Conservation (phyloP, 805 yeast genomes). For the Millerozyma miso region DNA sequence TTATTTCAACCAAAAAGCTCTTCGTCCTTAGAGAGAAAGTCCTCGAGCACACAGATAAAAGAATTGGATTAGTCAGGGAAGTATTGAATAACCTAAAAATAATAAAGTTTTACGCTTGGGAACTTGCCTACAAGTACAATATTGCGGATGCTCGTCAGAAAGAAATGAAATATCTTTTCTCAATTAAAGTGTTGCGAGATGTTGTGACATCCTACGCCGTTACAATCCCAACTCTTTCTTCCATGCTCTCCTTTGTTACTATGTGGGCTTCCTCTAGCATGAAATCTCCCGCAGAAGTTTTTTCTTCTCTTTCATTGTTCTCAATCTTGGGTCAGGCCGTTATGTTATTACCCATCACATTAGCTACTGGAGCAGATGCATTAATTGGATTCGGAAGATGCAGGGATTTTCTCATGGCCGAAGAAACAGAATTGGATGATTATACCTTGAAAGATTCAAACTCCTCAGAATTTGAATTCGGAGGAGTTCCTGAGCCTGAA, state of each 20-base stretch:
- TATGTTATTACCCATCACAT: constrained; percentile 41
- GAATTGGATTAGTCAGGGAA: constrained; percentile 42
- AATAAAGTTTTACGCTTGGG: constrained; percentile 47
- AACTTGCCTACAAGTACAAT: constrained; percentile 34
- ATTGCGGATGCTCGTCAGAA: constrained; percentile 32
- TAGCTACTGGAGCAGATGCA: constrained; percentile 44
- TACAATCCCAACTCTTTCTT: constrained; percentile 38
- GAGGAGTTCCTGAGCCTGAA: constrained; percentile 1
- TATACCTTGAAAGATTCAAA: constrained; percentile 1
- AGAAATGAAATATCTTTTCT: constrained; percentile 39
- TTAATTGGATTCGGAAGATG: constrained; percentile 33
- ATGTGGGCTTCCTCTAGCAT: constrained; percentile 42
- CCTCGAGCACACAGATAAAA: constrained; percentile 36
- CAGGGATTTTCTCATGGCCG: constrained; percentile 21
- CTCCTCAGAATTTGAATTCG: constrained; percentile 3
- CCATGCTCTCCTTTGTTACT: constrained; percentile 43
- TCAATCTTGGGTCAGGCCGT: constrained; percentile 41
- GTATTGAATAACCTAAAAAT: constrained; percentile 37
- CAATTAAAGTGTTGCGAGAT: constrained; percentile 39
- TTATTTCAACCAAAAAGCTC: constrained; percentile 30
- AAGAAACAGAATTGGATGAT: constrained; percentile 16
- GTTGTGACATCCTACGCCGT: constrained; percentile 42
- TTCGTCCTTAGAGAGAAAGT: constrained; percentile 32
- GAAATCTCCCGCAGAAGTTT: constrained; percentile 36
- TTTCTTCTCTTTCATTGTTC: constrained; percentile 39